Conservation (phyloP, 805 yeast genomes). For the Maudiozyma saulgeensis region DNA sequence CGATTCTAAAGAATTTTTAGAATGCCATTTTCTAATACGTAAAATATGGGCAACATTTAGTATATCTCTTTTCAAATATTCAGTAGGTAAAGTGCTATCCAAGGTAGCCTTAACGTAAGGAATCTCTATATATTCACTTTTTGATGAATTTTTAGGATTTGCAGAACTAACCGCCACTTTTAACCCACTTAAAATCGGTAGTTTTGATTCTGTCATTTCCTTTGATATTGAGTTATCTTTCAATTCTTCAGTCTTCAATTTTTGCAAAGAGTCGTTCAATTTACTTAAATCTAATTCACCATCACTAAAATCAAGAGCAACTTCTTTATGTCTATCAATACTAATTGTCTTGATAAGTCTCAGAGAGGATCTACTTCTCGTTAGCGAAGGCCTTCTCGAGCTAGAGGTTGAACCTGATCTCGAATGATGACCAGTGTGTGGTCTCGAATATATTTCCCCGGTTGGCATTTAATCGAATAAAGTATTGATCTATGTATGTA, state of each 20-base stretch:
- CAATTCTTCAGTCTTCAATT: background rate
- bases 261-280: background rate
- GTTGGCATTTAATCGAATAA: background rate
- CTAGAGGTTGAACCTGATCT: slow-evolving; percentile 1
- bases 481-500: too few relatives aligned
- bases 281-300: background rate
- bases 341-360: slow-evolving; percentile 24
- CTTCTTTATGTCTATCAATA: slow-evolving; percentile 14
- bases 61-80: slow-evolving; percentile 76
- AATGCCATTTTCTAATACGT: slow-evolving; percentile 71
- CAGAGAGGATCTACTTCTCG: slow-evolving; percentile 21
- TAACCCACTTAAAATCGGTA: slow-evolving; percentile 6
- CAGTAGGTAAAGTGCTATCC: slow-evolving; percentile 73
- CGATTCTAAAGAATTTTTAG: slow-evolving; percentile 28
- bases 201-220: background rate
- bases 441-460: slow-evolving; percentile 21
- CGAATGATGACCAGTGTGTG: slow-evolving; percentile 1
- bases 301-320: background rate
- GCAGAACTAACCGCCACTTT: slow-evolving; percentile 5
- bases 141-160: slow-evolving; percentile 3
- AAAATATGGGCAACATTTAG: slow-evolving; percentile 53
- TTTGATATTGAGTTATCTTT: background rate
- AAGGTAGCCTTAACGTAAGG: slow-evolving; percentile 48
- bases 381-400: slow-evolving; percentile 21
- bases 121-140: slow-evolving; percentile 27